Conservation (phyloP, 345 rosid genomes). For the rapeseed (Brassica napus) region Da-Ae NC_063443.1:7356501-7357000, state of each 20-base stretch:
- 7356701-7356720: neutral
- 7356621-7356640: no score
- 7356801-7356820: slow-evolving; percentile 28
- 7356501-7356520: no score
- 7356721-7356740: slow-evolving; percentile 29
- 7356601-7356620: no score
- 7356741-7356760: slow-evolving; percentile 19
- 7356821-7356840: slow-evolving; percentile 35
- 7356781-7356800: neutral
- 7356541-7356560: no score
- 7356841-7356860: slow-evolving; percentile 20
- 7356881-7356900: neutral
- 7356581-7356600: no score
- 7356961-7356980: slow-evolving; percentile 19
- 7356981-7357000: neutral
- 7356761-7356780: slow-evolving; percentile 12
- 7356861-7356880: neutral
- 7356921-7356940: slow-evolving; percentile 4
- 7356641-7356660: no score
- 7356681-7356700: no score
- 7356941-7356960: slow-evolving; percentile 24
- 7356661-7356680: no score
- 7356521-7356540: no score
- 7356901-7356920: slow-evolving; percentile 23
- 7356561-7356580: no score